These are phyloP conservation scores for Angomonas ambiguus DNA, from an alignment of 208 protist species.

Conservation along the genomic window DNA sequence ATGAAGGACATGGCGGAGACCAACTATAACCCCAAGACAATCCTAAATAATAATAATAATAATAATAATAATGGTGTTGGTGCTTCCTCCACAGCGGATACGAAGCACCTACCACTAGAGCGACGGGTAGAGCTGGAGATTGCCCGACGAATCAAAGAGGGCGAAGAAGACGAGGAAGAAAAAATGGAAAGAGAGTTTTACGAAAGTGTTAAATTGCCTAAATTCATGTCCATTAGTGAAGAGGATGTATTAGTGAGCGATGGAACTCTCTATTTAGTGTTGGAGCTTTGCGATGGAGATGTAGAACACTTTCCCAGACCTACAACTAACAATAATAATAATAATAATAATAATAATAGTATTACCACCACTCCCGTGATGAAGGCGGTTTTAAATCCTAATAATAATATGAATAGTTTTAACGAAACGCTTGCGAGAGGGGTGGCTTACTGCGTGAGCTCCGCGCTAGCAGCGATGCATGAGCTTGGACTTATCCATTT, in stretches of 20 bases:
- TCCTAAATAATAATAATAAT: neutral
- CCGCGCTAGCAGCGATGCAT: constrained; percentile 78
- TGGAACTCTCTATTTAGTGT: constrained; percentile 72
- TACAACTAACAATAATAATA: too few species aligned
- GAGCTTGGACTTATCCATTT: constrained; percentile 73
- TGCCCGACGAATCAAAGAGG: constrained; percentile 9
- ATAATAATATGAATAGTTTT: constrained; percentile 30
- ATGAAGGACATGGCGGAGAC: constrained; percentile 24
- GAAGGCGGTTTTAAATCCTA: too few species aligned
- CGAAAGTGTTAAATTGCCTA: constrained; percentile 43
- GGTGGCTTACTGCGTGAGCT: constrained; percentile 73
- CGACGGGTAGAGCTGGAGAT: constrained; percentile 20
- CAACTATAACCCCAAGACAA: too few species aligned
- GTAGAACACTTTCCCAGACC: constrained; percentile 51
- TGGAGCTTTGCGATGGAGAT: constrained; percentile 83
- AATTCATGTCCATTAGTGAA: constrained; percentile 72
- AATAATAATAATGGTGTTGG: neutral
- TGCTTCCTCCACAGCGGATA: neutral
- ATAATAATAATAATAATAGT: too few species aligned
- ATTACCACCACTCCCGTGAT: too few species aligned
- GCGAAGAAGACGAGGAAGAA: constrained; percentile 20
- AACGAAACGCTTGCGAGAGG: constrained; percentile 36
- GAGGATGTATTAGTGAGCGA: constrained; percentile 64
- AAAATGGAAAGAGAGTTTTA: constrained; percentile 23
- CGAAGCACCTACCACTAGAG: constrained; percentile 19